Base-by-base conservation (phyloP, 106 monocot genomes). In the Cymbidium sinense region DNA sequence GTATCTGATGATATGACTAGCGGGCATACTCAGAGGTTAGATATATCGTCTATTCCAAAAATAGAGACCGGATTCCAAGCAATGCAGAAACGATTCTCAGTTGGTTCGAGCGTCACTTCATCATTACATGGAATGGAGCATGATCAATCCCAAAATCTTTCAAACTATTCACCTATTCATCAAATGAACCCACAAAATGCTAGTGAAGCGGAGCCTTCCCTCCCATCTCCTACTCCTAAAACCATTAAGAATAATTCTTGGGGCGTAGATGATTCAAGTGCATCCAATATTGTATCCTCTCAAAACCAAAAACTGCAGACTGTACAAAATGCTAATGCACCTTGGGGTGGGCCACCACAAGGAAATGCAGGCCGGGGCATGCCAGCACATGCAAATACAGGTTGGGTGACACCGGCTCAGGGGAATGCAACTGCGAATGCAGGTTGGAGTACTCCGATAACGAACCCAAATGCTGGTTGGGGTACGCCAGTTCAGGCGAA, bases 221-320 rank as follows among this genome's bases (percentile, higher is more conserved):
- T 89, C 76, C 89, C 87, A 54, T 92, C 92, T 76, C 87, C 89
- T 30, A 92, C 85, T 9, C 92, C 92, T 43, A 44, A 34, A 8
- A 44, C 27, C 41, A 41, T 18, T 44, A 43, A 36, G 18, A 35
- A 7, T 71, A 39, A n/a, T n/a, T n/a, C 34, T 67, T 61, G 61
- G 61, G 61, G 61, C 33, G 15, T 29, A 34, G 37, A 39, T n/a
- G 21, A 20, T 71, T 34, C 69, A 13, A 47, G 47, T 15, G 11
- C 47, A 47, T 47, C 47, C 47, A 47, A 12, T 47, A 47, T 12
- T 47, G 69, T 27, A 23, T 27, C 61, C 61, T 61, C 61, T 25
- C 23, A 61, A 47, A 47, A 47, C 47, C 47, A 47, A 47, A 47
- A 47, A 11, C 0, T 58, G 31, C 75, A 27, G 30, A 47, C n/a